Percentiles rank a stretch among this genome's conserved stretches.
Evolutionary conservation across 2,329 filamentous ascomycete species (phyloP).

Genomic region (Xylaria arbuscula): DNA sequence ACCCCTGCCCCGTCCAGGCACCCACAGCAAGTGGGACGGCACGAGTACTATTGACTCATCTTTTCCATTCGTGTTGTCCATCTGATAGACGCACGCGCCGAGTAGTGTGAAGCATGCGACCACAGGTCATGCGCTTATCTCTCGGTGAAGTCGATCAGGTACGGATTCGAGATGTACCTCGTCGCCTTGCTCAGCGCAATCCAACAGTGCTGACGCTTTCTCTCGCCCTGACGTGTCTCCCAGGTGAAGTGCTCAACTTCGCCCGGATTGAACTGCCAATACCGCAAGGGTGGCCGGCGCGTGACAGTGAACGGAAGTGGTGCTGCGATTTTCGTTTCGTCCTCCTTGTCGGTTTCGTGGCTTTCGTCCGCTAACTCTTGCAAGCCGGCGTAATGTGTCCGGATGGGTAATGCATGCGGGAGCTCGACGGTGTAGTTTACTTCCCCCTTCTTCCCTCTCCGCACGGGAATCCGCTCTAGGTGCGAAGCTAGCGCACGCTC

Average conservation of each 20-base stretch:
- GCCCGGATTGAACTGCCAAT: slow-evolving; percentile 49
- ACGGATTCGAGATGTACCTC: slow-evolving; percentile 45
- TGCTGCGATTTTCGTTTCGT: not conserved
- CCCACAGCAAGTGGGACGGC: slow-evolving; percentile 21
- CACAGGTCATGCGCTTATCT: slow-evolving; percentile 7
- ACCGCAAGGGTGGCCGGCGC: slow-evolving; percentile 45
- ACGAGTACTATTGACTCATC: slow-evolving; percentile 21
- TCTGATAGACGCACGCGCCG: not conserved
- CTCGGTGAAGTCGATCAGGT: slow-evolving; percentile 41
- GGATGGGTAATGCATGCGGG: slow-evolving; percentile 45
- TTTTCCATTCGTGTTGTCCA: not conserved
- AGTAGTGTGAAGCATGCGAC: slow-evolving; percentile 3
- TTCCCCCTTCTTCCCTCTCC: slow-evolving; percentile 29
- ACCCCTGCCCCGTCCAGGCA: slow-evolving; percentile 23
- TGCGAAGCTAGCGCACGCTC: slow-evolving; percentile 41
- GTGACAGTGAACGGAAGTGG: slow-evolving; percentile 41
- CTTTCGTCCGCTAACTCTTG: slow-evolving; percentile 36
- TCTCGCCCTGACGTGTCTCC: slow-evolving; percentile 42
- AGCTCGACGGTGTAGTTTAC: slow-evolving; percentile 46
- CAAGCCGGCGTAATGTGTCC: slow-evolving; percentile 40
- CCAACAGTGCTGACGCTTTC: slow-evolving; percentile 41
- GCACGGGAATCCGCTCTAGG: slow-evolving; percentile 40
- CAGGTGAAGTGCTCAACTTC: slow-evolving; percentile 48
- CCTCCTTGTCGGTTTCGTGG: slow-evolving; percentile 1
- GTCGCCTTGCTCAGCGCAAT: slow-evolving; percentile 41